phyloP scores from a whole-genome alignment of 768 basidiomycete genomes.

The Kwoniella newhampshirensis region DNA sequence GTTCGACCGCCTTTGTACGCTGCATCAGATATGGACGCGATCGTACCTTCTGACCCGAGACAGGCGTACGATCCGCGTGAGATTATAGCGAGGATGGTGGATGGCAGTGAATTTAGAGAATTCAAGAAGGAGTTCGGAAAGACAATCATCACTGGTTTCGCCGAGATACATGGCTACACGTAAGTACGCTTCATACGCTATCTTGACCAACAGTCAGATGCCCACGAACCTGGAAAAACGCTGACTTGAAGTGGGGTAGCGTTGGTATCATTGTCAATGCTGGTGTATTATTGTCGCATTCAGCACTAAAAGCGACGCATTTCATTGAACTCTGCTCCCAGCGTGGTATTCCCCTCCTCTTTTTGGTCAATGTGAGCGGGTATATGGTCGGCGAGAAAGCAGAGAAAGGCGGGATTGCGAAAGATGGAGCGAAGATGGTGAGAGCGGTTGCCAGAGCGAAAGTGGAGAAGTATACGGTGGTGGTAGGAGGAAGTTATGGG shows the following conservation, averaged over 20 bases:
- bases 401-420: constrained; percentile 89
- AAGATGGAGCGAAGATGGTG: constrained; percentile 97
- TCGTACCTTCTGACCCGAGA: constrained; percentile 83
- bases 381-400: constrained; percentile 98
- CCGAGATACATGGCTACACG: constrained; percentile 49
- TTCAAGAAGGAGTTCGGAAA: constrained; percentile 95
- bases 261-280: constrained; percentile 94
- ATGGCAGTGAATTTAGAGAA: constrained; percentile 86
- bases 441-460: constrained; percentile 70
- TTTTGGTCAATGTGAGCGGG: constrained; percentile 91
- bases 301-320: constrained; percentile 89
- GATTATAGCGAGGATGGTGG: constrained; percentile 85
- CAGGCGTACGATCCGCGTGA: constrained; percentile 93
- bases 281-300: constrained; percentile 90
- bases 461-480: constrained; percentile 88
- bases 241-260: too few species aligned
- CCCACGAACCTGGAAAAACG: too few species aligned
- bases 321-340: constrained; percentile 94
- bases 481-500: constrained; percentile 91
- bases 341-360: constrained; percentile 80
- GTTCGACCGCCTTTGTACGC: constrained; percentile 65
- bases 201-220: too few species aligned
- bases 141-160: constrained; percentile 71
- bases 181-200: constrained; percentile 15
- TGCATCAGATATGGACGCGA: constrained; percentile 78